phyloP scores from a whole-genome alignment of 2,329 filamentous ascomycete genomes.

The Niveomyces coronatus region DNA sequence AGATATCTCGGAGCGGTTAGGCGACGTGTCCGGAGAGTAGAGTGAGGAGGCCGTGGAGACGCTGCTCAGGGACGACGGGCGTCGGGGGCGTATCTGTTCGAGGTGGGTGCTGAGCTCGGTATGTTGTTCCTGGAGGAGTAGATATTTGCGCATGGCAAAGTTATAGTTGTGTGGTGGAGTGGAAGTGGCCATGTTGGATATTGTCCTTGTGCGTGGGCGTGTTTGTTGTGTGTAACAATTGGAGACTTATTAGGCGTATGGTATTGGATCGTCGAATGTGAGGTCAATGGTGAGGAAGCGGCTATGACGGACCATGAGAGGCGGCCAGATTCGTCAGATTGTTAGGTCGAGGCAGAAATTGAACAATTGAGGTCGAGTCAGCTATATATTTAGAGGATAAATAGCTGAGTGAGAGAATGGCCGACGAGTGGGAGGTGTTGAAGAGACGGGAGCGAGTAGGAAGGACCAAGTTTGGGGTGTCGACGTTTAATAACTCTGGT shows the following conservation, averaged over 20 bases:
- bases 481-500: no score
- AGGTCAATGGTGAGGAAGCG: conserved; percentile 17
- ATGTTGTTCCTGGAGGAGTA: conserved; percentile 43
- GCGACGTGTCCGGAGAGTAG: conserved; percentile 49
- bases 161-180: conserved; percentile 25
- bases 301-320: conserved; percentile 25
- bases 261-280: conserved; percentile 16
- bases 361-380: not conserved
- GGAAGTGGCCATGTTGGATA: not conserved
- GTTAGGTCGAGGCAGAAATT: not conserved
- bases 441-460: no score
- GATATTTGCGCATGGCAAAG: conserved; percentile 43
- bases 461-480: no score
- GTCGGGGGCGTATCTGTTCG: conserved; percentile 38
- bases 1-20: conserved; percentile 42
- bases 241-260: conserved; percentile 11
- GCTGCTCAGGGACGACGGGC: conserved; percentile 22
- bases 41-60: conserved; percentile 17
- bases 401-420: no score
- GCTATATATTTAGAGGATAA: not conserved
- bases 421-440: no score
- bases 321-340: not conserved
- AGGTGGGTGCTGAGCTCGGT: conserved; percentile 41
- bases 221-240: conserved; percentile 10
- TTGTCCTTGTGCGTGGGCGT: no score